phyloP scores from a whole-genome alignment of 1,284 basidiomycete genomes.

The Abortiporus biennis region DNA sequence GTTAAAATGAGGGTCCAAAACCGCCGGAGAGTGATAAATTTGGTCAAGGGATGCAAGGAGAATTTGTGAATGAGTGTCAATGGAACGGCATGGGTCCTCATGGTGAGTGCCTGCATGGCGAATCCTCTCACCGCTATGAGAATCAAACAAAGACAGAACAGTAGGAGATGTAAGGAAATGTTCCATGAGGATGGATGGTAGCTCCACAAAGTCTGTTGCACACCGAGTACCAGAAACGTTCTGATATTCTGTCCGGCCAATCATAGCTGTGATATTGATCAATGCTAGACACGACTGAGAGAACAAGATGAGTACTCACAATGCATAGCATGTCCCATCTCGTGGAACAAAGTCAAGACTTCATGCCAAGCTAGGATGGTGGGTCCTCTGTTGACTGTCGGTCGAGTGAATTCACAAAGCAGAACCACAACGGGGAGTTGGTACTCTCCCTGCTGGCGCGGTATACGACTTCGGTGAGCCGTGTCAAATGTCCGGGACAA shows the following conservation, averaged over 20 bases:
- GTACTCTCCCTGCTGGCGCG: slow-evolving; percentile 63
- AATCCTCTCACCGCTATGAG: slow-evolving; percentile 34
- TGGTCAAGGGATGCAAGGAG: slow-evolving; percentile 89
- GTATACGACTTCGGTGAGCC: slow-evolving; percentile 48
- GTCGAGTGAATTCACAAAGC: slow-evolving; percentile 81
- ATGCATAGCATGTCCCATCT: slow-evolving; percentile 99
- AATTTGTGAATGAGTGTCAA: slow-evolving; percentile 90
- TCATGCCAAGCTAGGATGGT: slow-evolving; percentile 90
- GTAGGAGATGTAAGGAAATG: slow-evolving; percentile 84
- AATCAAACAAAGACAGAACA: slow-evolving; percentile 77
- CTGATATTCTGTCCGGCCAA: slow-evolving; percentile 95
- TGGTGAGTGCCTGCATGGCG: slow-evolving; percentile 51
- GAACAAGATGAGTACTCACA: slow-evolving; percentile 58
- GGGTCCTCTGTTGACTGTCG: slow-evolving; percentile 55
- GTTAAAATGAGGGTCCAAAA: slow-evolving; percentile 54
- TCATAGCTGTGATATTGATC: slow-evolving; percentile 70
- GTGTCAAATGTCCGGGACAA: slow-evolving; percentile 58
- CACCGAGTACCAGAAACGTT: slow-evolving; percentile 98
- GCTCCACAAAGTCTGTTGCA: slow-evolving; percentile 96
- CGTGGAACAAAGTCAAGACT: slow-evolving; percentile 93
- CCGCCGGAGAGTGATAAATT: slow-evolving; percentile 74
- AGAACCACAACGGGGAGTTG: slow-evolving; percentile 92
- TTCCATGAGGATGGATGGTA: slow-evolving; percentile 99
- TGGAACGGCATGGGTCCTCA: slow-evolving; percentile 66
- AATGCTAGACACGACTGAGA: slow-evolving; percentile 4